Conservation (phyloP, 805 yeast genomes). For the Cyberlindnera suaveolens region DNA sequence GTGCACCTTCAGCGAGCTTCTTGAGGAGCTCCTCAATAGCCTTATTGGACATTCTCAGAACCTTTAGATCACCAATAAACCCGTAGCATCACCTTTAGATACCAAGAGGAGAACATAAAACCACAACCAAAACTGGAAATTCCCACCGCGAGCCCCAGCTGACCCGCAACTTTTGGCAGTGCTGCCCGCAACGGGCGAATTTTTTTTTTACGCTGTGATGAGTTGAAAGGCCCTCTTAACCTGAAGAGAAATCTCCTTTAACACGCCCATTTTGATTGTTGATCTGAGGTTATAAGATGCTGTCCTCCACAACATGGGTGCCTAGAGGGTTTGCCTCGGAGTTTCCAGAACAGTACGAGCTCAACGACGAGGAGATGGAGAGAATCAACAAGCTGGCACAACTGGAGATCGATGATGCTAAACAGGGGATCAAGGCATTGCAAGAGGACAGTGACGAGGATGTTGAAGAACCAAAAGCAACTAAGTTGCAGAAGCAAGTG, state of each 20-base stretch:
- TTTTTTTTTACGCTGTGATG: not conserved
- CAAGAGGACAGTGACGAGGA: conserved; percentile 17
- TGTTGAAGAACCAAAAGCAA: conserved; percentile 9
- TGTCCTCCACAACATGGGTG: conserved; percentile 91
- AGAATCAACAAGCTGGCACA: conserved; percentile 83
- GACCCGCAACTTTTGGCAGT: not conserved
- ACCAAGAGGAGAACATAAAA: too few relatives aligned
- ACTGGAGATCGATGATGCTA: conserved; percentile 72
- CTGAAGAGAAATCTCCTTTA: too few relatives aligned
- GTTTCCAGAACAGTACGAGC: conserved; percentile 81
- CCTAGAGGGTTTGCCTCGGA: conserved; percentile 94
- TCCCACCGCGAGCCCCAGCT: not conserved
- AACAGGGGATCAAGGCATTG: conserved; percentile 52
- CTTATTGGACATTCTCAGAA: conserved; percentile 24
- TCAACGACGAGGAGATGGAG: conserved; percentile 89
- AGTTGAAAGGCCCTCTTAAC: not conserved
- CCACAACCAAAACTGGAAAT: not conserved
- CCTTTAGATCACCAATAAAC: too few relatives aligned
- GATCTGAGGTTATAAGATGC: conserved; percentile 39
- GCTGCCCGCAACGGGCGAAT: not conserved
- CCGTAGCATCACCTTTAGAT: too few relatives aligned
- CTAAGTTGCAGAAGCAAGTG: conserved; percentile 33
- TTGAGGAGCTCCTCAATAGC: conserved; percentile 54
- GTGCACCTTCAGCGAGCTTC: conserved; percentile 27
- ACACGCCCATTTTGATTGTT: too few relatives aligned